phyloP scores from a whole-genome alignment of 2,329 filamentous ascomycete genomes.

The Colletotrichum tofieldiae region DNA sequence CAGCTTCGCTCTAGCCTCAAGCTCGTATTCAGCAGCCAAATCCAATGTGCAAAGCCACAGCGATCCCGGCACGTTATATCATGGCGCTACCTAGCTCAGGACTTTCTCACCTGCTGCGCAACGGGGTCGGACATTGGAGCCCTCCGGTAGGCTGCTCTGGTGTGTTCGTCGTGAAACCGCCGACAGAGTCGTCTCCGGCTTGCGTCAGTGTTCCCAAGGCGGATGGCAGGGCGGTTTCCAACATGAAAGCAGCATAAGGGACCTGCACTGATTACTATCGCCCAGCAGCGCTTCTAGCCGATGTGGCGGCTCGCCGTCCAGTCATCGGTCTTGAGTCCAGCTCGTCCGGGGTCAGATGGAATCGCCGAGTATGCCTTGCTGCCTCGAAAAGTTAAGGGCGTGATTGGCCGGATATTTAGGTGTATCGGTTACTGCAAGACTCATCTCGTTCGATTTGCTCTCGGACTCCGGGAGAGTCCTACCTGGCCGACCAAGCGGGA shows the following conservation, averaged over 20 bases:
- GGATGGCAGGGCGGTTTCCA: slow-evolving; percentile 7
- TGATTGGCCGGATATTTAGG: slow-evolving; percentile 19
- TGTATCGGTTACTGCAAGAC: slow-evolving; percentile 18
- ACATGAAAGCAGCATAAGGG: slow-evolving; percentile 1
- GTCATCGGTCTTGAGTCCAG: slow-evolving; percentile 10
- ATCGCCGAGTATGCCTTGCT: slow-evolving; percentile 34
- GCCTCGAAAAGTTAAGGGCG: slow-evolving; percentile 6
- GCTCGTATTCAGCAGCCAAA: background rate
- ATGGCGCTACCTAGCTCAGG: background rate
- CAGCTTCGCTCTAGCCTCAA: background rate
- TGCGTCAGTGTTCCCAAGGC: slow-evolving; percentile 1
- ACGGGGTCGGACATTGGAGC: background rate
- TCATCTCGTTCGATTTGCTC: slow-evolving; percentile 8
- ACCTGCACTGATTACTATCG: background rate
- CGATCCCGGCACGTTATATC: background rate
- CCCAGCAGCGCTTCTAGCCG: background rate
- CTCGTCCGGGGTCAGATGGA: slow-evolving; percentile 15
- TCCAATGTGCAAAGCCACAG: slow-evolving; percentile 1
- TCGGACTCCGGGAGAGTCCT: slow-evolving; percentile 17
- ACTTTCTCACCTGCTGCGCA: background rate
- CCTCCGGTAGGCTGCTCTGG: background rate
- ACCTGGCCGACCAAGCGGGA: background rate
- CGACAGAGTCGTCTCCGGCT: background rate
- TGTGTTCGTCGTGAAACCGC: background rate
- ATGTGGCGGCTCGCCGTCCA: slow-evolving; percentile 29